phyloP scores from a whole-genome alignment of 768 basidiomycete species.

The Goffeauzyma gilvescens region DNA sequence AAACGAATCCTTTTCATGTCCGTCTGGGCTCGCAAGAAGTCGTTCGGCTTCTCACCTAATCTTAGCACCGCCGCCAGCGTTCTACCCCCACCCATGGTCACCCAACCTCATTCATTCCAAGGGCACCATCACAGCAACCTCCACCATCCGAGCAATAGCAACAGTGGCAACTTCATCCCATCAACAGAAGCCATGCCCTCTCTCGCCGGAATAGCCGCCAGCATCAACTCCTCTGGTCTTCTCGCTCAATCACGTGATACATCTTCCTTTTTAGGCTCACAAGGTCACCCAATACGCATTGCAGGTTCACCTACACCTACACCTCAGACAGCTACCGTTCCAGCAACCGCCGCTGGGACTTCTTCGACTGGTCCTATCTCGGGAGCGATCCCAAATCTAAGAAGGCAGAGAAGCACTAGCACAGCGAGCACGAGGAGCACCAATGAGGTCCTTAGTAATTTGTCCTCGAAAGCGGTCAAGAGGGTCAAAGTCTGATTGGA shows the following conservation, averaged over 20 bases:
- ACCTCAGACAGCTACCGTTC: not conserved
- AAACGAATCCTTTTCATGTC: slow-evolving; percentile 84
- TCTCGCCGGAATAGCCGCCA: slow-evolving; percentile 4
- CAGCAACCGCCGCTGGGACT: not conserved
- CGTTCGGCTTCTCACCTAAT: slow-evolving; percentile 1
- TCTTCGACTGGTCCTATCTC: not conserved
- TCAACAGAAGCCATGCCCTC: no score
- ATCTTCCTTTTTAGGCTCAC: no score
- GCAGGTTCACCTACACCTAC: no score
- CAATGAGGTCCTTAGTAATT: not conserved
- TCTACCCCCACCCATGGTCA: slow-evolving; percentile 1
- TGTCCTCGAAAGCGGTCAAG: slow-evolving; percentile 2
- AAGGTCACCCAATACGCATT: no score
- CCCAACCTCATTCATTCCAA: not conserved
- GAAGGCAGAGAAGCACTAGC: slow-evolving; percentile 7
- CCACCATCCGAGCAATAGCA: no score
- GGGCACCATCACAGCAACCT: no score
- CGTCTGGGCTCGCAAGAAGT: slow-evolving; percentile 59
- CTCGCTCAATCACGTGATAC: no score
- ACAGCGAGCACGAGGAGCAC: slow-evolving; percentile 5
- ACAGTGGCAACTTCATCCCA: no score
- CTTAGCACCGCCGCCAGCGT: slow-evolving; percentile 1
- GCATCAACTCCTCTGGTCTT: no score
- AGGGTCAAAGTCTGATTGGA: slow-evolving; percentile 1
- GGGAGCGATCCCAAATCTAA: not conserved